phyloP scores from a whole-genome alignment of 371 early-diverging fungal species.

The Zopfochytrium polystomum region DNA sequence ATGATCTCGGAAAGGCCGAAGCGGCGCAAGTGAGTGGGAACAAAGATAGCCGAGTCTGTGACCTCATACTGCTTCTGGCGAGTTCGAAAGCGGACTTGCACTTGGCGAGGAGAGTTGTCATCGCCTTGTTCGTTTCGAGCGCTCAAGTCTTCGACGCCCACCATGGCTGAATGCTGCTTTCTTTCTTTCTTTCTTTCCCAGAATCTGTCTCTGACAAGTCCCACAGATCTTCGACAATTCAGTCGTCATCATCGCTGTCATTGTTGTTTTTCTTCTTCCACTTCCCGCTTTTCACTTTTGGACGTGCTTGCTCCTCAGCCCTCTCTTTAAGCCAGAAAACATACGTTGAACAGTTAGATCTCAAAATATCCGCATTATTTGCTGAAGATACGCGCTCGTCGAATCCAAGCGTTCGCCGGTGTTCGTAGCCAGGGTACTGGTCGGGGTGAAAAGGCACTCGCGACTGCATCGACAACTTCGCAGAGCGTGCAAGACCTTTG shows the following conservation, averaged over 20 bases:
- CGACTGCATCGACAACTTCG: conserved; percentile 33
- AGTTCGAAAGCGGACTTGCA: conserved; percentile 83
- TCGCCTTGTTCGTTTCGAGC: no score
- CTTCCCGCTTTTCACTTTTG: no score
- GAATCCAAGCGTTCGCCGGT: conserved; percentile 91
- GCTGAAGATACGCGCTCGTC: conserved; percentile 71
- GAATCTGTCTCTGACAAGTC: no score
- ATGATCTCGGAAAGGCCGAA: conserved; percentile 89
- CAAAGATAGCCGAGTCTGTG: conserved; percentile 75
- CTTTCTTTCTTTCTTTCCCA: no score
- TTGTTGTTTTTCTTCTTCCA: no score
- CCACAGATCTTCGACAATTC: no score
- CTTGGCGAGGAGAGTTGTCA: conserved; percentile 37
- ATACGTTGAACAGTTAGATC: no score
- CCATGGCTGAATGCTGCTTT: no score
- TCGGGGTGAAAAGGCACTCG: conserved; percentile 67
- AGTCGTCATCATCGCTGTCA: no score
- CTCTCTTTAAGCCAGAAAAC: no score
- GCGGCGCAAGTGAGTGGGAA: conserved; percentile 78
- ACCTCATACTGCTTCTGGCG: conserved; percentile 71
- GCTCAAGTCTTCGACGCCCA: no score
- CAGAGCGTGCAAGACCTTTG: conserved; percentile 63
- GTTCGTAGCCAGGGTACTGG: conserved; percentile 81
- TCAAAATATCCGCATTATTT: conserved; percentile 84
- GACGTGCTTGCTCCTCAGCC: no score